Evolutionary conservation across 495 filamentous ascomycete species (phyloP).

Genomic region (Beverwykella pulmonaria): DNA sequence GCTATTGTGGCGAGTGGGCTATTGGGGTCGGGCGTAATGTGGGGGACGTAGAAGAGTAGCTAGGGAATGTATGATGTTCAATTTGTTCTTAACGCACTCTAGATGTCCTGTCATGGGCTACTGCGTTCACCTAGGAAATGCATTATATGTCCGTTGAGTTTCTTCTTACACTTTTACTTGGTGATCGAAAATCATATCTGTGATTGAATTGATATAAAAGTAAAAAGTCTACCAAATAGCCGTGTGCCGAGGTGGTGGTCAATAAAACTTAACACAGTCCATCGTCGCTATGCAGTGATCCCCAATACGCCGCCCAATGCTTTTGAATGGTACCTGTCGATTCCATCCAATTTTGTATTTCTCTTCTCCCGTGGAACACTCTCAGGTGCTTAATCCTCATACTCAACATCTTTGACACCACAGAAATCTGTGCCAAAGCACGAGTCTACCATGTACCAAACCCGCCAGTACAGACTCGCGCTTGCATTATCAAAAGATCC

Average conservation of each 20-base stretch:
- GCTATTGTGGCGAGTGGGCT: background rate
- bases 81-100: background rate
- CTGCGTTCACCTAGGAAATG: conserved; percentile 6
- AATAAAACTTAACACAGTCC: background rate
- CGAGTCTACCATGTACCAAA: conserved; percentile 43
- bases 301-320: conserved; percentile 9
- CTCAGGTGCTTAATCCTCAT: conserved; percentile 15
- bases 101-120: conserved; percentile 11
- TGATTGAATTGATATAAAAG: too few species aligned
- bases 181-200: background rate
- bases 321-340: background rate
- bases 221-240: too few species aligned
- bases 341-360: background rate
- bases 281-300: background rate
- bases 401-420: conserved; percentile 47
- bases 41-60: background rate
- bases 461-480: conserved; percentile 76
- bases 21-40: background rate
- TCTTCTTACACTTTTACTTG: background rate
- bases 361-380: background rate
- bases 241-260: too few species aligned
- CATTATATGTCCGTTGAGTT: background rate
- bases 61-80: conserved; percentile 3
- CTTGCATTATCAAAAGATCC: conserved; percentile 77
- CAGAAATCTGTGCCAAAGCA: conserved; percentile 47